Evolutionary conservation across 306 rosid species (phyloP), one percentile per base, ranked within the genome.

Genomic region (Hylodesmum podocarpum): DNA sequence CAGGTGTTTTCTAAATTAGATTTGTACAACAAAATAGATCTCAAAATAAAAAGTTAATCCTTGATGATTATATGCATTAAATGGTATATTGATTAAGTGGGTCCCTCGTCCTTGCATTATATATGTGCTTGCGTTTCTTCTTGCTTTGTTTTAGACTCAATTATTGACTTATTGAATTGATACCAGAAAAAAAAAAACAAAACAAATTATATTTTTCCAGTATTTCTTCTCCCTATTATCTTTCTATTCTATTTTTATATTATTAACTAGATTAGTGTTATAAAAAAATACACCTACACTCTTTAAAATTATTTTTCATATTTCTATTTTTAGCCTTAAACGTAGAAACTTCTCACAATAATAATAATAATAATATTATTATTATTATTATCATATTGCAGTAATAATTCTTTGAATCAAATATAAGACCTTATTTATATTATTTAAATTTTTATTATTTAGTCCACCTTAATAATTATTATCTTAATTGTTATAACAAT

Each of bases 51-150:
- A 80, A 68, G 78, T 72, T 85, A 65, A 87, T 72, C 76, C 76
- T 76, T 31, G 73, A 85, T 77, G 78, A 87, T 87, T 85, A 47
- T 81, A 66, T 68, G 82, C 90, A 89, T 87, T 87, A 73, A 87
- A 87, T 86, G 83, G 51, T 77, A 55, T 80, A 75, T 80, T 86
- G 75, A 87, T 87, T 86, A 78, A 69, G 43, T 72, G 78, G 94
- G 85, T 50, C 89, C 90, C 82, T 3, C 66, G 0, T 8, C 61
- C 29, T 85, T 84, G 77, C 86, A 86, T 87, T 80, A 84, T 78
- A 86, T 86, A 40, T 76, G 77, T 69, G 85, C 54, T 74, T 66
- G 65, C 75, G 62, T 79, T 81, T 66, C 62, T 86, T 87, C 83
- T 84, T 72, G 86, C 61, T 77, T 86, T 79, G 47, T 49, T 79